phyloP scores from a whole-genome alignment of 73 alveolate genomes.

The Paramecium caudatum region DNA sequence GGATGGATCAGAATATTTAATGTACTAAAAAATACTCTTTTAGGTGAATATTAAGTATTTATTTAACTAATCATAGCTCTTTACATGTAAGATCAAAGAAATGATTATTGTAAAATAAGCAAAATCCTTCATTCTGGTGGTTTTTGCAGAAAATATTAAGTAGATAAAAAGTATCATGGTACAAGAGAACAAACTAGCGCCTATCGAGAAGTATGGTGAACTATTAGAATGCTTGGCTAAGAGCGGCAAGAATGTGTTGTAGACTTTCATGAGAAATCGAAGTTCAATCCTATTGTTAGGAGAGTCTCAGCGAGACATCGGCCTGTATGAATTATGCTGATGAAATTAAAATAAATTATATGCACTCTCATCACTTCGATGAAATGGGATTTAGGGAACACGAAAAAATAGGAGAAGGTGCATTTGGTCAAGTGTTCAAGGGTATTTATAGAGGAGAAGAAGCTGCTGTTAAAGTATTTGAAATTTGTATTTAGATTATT shows the following conservation, averaged over 20 bases:
- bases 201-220: conserved; percentile 43
- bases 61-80: background rate
- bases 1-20: conserved; percentile 48
- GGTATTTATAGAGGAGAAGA: background rate
- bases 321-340: conserved; percentile 64
- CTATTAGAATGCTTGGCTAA: conserved; percentile 6
- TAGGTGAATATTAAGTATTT: conserved; percentile 28
- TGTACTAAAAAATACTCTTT: conserved; percentile 13
- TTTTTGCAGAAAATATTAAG: conserved; percentile 41
- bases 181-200: background rate
- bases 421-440: conserved; percentile 7
- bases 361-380: conserved; percentile 24
- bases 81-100: background rate
- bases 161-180: background rate
- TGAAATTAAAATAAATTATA: too few relatives aligned
- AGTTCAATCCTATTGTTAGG: background rate
- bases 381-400: conserved; percentile 16
- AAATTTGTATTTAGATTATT: background rate
- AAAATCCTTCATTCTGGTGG: conserved; percentile 22
- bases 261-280: background rate
- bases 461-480: conserved; percentile 33
- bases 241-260: conserved; percentile 31
- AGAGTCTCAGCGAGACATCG: conserved; percentile 35
- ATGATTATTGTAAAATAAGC: conserved; percentile 11
- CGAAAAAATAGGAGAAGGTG: conserved; percentile 9